Evolutionary conservation across 179 eudicot species (phyloP), one percentile per base, ranked within the genome.

Genomic region (Amaranthus tricolor): DNA sequence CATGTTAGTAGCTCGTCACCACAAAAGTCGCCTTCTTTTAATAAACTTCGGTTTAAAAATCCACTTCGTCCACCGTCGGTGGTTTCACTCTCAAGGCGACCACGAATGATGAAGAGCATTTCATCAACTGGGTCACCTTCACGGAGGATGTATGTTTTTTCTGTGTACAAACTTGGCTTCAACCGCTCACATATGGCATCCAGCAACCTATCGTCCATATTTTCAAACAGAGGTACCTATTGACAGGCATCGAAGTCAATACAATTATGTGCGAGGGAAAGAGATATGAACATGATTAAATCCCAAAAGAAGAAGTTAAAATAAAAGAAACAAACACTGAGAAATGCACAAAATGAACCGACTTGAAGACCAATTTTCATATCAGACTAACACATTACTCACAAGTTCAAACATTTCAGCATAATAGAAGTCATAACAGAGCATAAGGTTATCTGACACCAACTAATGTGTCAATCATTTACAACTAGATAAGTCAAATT

Each of bases 101-200:
- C 97, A 48, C 97, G 97, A 44, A 92, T 92, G 74, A 92, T 89
- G 87, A 92, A 90, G 57, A 92, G 91, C 97, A 92, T 92, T 81
- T 92, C 96, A 53, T 92, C 96, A 12, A 92, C 97, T 21, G 97
- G 97, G 61, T 92, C 97, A 64, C 97, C 97, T 84, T 92, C 97
- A 44, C 97, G 87, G 5, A 92, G 93, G 53, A 92, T 88, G 78
- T 86, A 85, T 0, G 93, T 89, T 61, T 64, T 55, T 55, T 92
- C 96, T 0, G 96, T 92, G 82, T 89, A 92, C 21, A 92, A 79
- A 78, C 92, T 87, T 53, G 97, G 97, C 82, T 90, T 92, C 58
- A 92, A 82, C 17, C 97, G 84, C 82, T 92, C 97, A 68, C 97
- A 92, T 7, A 92, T 92, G 55, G 97, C 97, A 74, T 90, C 96